Conservation (phyloP, 1,284 basidiomycete species). For the Chalciporus sp. region DNA sequence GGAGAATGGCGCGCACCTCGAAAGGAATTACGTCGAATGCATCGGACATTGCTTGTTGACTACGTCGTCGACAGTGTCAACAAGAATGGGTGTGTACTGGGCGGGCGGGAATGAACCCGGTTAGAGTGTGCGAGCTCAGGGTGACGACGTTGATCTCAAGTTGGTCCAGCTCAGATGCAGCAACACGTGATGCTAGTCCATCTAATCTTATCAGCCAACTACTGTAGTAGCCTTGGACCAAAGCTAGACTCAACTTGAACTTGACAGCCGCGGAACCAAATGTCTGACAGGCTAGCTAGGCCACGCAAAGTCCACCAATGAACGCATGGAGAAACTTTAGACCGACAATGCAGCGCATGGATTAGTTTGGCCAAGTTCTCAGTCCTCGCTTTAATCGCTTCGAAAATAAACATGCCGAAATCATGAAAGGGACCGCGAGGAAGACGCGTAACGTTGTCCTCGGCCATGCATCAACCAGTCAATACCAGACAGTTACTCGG, state of each 20-base stretch:
- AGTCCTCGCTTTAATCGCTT: background rate
- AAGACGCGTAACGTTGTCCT: background rate
- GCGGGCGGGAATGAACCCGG: background rate
- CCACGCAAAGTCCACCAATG: background rate
- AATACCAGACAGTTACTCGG: background rate
- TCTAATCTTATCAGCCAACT: slow-evolving; percentile 7
- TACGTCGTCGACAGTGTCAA: background rate
- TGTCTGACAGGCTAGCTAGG: too few species aligned
- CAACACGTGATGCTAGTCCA: slow-evolving; percentile 25
- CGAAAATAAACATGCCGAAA: slow-evolving; percentile 1
- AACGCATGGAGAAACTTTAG: background rate
- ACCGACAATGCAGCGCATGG: background rate
- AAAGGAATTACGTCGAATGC: slow-evolving; percentile 85
- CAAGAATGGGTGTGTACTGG: slow-evolving; percentile 1
- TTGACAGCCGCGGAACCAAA: too few species aligned
- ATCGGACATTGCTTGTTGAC: slow-evolving; percentile 42
- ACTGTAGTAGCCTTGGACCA: background rate
- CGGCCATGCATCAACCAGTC: background rate
- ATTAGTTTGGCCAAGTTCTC: background rate
- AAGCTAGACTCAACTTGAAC: too few species aligned
- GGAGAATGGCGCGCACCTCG: slow-evolving; percentile 50
- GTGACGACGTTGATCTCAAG: slow-evolving; percentile 5
- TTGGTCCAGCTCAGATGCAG: slow-evolving; percentile 17
- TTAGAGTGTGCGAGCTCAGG: background rate
- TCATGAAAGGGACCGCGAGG: background rate